phyloP scores from a whole-genome alignment of 2,329 filamentous ascomycete genomes.

The Aspergillus vadensis region DNA sequence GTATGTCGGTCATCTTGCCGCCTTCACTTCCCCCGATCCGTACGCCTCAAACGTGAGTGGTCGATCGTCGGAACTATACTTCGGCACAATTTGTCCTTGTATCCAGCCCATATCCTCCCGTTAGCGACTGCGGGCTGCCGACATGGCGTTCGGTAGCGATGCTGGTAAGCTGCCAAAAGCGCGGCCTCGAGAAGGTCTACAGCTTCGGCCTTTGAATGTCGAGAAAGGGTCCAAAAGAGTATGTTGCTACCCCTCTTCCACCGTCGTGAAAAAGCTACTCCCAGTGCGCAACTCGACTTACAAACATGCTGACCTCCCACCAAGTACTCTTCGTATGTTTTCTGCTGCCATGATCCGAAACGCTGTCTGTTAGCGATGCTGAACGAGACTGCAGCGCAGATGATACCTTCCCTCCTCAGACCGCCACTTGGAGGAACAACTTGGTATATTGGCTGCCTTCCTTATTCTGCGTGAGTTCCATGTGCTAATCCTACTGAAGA shows the following conservation, averaged over 20 bases:
- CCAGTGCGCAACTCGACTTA: neutral
- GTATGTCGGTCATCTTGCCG: conserved; percentile 9
- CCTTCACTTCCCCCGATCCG: neutral
- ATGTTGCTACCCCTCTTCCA: conserved; percentile 20
- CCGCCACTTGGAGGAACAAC: conserved; percentile 48
- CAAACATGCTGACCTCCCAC: conserved; percentile 13
- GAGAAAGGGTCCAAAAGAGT: conserved; percentile 39
- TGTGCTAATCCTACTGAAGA: conserved; percentile 26
- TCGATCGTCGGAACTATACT: conserved; percentile 1
- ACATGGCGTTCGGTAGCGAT: conserved; percentile 25
- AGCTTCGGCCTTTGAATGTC: conserved; percentile 33
- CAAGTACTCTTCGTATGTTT: conserved; percentile 24
- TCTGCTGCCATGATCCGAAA: neutral
- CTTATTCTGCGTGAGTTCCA: neutral
- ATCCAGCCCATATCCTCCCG: neutral
- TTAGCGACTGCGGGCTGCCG: neutral
- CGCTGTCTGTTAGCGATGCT: conserved; percentile 5
- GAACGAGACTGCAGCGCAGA: conserved; percentile 27
- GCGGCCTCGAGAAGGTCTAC: conserved; percentile 28
- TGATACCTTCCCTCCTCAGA: conserved; percentile 32
- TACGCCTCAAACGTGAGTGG: conserved; percentile 1
- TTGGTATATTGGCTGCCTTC: conserved; percentile 31
- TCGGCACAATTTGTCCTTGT: conserved; percentile 1
- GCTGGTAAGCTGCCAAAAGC: conserved; percentile 11
- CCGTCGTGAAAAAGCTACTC: conserved; percentile 8